Percentiles rank a stretch among this genome's conserved stretches.
phyloP scores from a whole-genome alignment of 306 rosid genomes.

The Begonia fuchsioides region DNA sequence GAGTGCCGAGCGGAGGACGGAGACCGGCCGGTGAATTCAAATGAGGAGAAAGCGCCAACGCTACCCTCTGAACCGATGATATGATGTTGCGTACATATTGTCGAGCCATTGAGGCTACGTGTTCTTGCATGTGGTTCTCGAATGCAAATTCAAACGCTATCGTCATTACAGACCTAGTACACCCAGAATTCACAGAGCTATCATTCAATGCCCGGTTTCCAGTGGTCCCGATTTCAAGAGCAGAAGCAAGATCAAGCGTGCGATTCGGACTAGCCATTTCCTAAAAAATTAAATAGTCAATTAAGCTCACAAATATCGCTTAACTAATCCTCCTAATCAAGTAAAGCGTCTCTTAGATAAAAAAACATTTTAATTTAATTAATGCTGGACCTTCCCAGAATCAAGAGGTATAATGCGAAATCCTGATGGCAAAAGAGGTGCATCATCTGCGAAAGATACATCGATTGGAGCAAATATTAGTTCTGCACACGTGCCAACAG shows the following conservation, averaged over 20 bases:
- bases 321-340: too few species aligned
- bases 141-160: constrained; percentile 97
- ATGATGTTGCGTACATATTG: constrained; percentile 96
- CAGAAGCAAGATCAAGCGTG: constrained; percentile 95
- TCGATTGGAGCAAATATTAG: constrained; percentile 97
- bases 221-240: constrained; percentile 79
- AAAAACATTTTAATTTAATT: constrained; percentile 5
- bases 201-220: constrained; percentile 65
- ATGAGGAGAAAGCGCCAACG: constrained; percentile 91
- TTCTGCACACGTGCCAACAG: constrained; percentile 92
- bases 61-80: constrained; percentile 97
- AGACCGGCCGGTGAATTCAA: constrained; percentile 74
- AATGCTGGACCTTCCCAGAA: constrained; percentile 70
- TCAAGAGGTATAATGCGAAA: constrained; percentile 96
- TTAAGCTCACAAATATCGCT: too few species aligned
- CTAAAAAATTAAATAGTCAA: constrained; percentile 15
- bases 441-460: constrained; percentile 98
- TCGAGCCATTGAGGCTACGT: constrained; percentile 96
- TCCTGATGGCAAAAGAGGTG: constrained; percentile 95
- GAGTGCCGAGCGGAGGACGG: constrained; percentile 79
- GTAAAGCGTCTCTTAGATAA: too few species aligned
- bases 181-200: constrained; percentile 45
- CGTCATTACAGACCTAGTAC: constrained; percentile 92
- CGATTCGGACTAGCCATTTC: constrained; percentile 97
- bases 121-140: constrained; percentile 98